A percentile compares a stretch with the other conserved stretches of the same genome.
Conservation (phyloP, 2,329 filamentous ascomycete species). For the Nothophoma quercina region DNA sequence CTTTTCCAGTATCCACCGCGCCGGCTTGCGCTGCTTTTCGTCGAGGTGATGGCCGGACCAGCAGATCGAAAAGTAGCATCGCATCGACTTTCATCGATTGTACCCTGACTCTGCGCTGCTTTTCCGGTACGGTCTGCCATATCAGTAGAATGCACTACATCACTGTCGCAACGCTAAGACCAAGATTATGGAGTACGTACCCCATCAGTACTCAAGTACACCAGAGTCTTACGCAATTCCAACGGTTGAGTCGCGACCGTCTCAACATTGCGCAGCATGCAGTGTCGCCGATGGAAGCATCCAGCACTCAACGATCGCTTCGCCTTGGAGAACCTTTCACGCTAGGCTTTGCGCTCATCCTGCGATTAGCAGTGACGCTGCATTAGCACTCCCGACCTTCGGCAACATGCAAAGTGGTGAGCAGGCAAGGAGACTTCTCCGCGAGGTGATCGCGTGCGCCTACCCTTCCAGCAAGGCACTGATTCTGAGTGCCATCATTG, state of each 20-base stretch:
- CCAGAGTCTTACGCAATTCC: conserved; percentile 1
- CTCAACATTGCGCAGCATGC: conserved; percentile 9
- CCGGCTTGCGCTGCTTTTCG: conserved; percentile 11
- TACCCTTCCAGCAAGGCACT: not conserved
- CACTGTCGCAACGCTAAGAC: conserved; percentile 4
- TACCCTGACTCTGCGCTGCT: conserved; percentile 4
- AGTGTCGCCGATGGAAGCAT: conserved; percentile 4
- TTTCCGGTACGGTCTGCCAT: not conserved
- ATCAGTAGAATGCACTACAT: not conserved
- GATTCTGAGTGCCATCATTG: not conserved
- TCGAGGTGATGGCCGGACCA: not conserved
- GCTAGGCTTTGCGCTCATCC: conserved; percentile 9
- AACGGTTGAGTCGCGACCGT: not conserved
- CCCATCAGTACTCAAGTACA: not conserved
- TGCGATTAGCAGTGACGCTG: conserved; percentile 8
- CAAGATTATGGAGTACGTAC: conserved; percentile 1
- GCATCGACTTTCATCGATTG: not conserved
- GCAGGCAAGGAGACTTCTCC: not conserved
- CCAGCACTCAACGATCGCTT: no score
- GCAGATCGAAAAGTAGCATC: not conserved
- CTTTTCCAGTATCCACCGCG: conserved; percentile 3
- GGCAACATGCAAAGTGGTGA: conserved; percentile 9
- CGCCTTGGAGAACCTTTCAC: not conserved
- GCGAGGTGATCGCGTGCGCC: not conserved
- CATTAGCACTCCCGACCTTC: conserved; percentile 6